Evolutionary conservation across 2,329 filamentous ascomycete genomes (phyloP), one percentile per base, ranked within the genome.

Genomic region (Blastomyces parvus): DNA sequence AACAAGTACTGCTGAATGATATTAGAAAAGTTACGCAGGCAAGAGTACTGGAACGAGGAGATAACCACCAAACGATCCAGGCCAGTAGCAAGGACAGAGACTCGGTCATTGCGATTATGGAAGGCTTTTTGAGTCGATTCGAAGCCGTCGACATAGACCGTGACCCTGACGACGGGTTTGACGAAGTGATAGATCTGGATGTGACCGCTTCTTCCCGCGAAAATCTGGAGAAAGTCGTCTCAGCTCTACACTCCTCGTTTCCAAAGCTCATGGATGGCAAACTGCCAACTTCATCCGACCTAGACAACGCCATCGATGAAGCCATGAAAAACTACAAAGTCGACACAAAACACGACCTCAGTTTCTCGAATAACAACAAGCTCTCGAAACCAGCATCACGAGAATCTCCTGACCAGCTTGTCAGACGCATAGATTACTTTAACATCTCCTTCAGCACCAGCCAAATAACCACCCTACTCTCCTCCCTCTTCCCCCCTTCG

Each of bases 61-160:
- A 99, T 74, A 97, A 97, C 71, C 94, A 99, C 74, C 94, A 99
- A 77, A 99, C 94, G 0, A 97, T 99, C 64, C 91, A 94, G 71
- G 92, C 93, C 13, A 81, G 79, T n/a, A 88, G 85, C 56, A 88
- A 89, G 63, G 84, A 88, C 55, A 77, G 81, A 57, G 78, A 82
- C 22, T 93, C 96, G 74, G 90, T 94, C 62, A 81, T 94, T 57
- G 84, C 85, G 5, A 96, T 99, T 69, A 97, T 99, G 94, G 90
- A 97, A 69, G 90, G 91, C 2, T 99, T 99, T 76, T 82, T 99
- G 67, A 76, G 84, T 14, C 86, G 94, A 44, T 97, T 96, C 72
- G 89, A 99, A 77, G 84, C 88, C 25, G 82, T 91, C 64, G 84
- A 92, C 67, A 78, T 82, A 0, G 82, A 85, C 22, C 78, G 77